These are phyloP conservation scores for Pezizomycotina sp. DNA, from an alignment of 2,329 filamentous ascomycete species.

Conservation along the genomic window DNA sequence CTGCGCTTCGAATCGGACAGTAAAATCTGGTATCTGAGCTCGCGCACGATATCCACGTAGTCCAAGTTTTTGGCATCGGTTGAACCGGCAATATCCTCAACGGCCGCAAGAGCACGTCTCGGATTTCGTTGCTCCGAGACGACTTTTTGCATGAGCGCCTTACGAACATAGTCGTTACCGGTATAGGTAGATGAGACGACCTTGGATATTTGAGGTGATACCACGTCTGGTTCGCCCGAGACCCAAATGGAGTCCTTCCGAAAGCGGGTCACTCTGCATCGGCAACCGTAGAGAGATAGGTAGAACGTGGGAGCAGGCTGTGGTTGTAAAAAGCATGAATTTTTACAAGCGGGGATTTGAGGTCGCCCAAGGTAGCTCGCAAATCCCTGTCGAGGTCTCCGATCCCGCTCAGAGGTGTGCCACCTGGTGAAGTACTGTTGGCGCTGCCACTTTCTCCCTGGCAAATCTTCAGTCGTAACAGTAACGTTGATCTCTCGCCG, in stretches of 20 bases:
- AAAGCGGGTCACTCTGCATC: conserved; percentile 3
- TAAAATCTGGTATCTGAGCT: conserved; percentile 14
- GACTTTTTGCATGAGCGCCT: conserved; percentile 14
- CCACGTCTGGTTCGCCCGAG: background rate
- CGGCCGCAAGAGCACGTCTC: conserved; percentile 9
- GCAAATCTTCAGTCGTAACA: conserved; percentile 9
- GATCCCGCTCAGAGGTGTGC: too few species aligned
- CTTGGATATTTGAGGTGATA: background rate
- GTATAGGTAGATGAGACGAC: background rate
- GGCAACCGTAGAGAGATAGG: conserved; percentile 1
- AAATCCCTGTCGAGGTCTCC: conserved; percentile 10
- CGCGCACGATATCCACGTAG: conserved; percentile 13
- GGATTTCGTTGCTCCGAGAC: conserved; percentile 10
- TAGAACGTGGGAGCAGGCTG: conserved; percentile 5
- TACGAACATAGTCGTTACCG: conserved; percentile 8
- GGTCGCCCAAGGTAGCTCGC: conserved; percentile 10
- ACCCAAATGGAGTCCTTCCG: conserved; percentile 4
- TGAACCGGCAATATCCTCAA: conserved; percentile 5
- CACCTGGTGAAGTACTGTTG: too few species aligned
- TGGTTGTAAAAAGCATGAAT: conserved; percentile 9
- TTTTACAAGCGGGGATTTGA: conserved; percentile 4
- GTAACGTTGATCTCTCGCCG: conserved; percentile 10
- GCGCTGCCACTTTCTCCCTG: background rate
- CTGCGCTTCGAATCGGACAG: conserved; percentile 9
- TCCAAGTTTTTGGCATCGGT: conserved; percentile 15